These are phyloP conservation scores for Ambrosiella beaveri DNA, from an alignment of 2,329 filamentous ascomycete genomes.

Conservation along the genomic window DNA sequence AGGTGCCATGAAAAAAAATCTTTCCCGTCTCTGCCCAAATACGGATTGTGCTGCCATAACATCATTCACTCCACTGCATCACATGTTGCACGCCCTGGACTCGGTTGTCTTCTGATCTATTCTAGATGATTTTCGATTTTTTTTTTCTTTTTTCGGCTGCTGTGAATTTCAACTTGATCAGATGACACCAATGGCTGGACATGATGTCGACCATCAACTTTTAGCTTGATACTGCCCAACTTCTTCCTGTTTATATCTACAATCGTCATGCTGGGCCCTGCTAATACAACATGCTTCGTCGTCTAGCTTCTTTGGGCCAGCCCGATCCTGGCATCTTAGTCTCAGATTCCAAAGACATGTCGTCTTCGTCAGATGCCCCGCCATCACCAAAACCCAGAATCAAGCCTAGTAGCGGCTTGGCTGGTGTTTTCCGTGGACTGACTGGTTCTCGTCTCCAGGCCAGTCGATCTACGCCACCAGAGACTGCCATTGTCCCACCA, in stretches of 20 bases:
- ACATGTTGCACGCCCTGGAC: background rate
- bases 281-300: slow-evolving; percentile 26
- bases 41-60: background rate
- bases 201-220: background rate
- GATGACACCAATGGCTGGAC: background rate
- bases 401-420: slow-evolving; percentile 29
- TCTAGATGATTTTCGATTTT: background rate
- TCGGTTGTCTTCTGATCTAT: background rate
- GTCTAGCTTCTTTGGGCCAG: slow-evolving; percentile 27
- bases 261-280: slow-evolving; percentile 13
- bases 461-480: slow-evolving; percentile 29
- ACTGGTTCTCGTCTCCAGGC: slow-evolving; percentile 31
- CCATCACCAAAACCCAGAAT: slow-evolving; percentile 36
- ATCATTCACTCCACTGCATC: background rate
- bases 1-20: slow-evolving; percentile 1
- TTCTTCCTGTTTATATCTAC: background rate
- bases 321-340: slow-evolving; percentile 19
- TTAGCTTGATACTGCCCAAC: background rate
- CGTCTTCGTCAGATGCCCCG: slow-evolving; percentile 36
- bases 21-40: background rate
- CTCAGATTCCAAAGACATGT: slow-evolving; percentile 27
- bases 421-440: slow-evolving; percentile 46
- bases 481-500: background rate
- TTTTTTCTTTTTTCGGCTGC: background rate
- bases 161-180: background rate